Evolutionary conservation across 139 green algal species (phyloP), one percentile per base, ranked within the genome.

Genomic region (Picochlorum sp.): DNA sequence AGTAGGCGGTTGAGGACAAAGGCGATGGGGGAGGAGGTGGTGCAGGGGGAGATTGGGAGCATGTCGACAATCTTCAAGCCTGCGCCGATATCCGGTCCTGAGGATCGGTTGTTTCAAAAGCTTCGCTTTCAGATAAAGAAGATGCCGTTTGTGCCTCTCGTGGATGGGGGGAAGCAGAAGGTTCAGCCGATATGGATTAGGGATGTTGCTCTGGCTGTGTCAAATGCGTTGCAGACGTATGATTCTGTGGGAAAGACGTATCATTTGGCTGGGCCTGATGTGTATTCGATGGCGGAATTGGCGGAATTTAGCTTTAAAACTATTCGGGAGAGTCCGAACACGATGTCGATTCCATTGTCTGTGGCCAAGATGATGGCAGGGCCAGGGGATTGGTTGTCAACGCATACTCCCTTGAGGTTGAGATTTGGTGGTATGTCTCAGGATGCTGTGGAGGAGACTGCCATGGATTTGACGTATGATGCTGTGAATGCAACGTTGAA

Each of bases 21-120:
- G 77, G 86, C 70, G 28, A 65, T 45, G 15, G 87, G 88, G 1
- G 88, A 93, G 60, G 64, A 61, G 14, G 78, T 70, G 16, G 70
- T 94, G 11, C 55, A 68, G 13, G 24, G n/a, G 3, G 70, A 71
- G n/a, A 57, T 74, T 34, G 81, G 84, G 20, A 78, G 79, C 2
- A 24, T 71, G 4, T 76, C 86, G 20, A 95, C 88, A 26, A 83
- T 92, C 62, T 74, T 86, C 76, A 88, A 84, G 61, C 81, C 83
- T 2, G 85, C 66, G 0, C 81, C 81, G n/a, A 65, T 98, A 47
- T 74, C 91, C 0, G 93, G 93, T 57, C 82, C 84, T 8, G 93
- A 98, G 81, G 93, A 98, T 75, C 72, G 88, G 18, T 78, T 97
- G 51, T 86, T 92, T 63, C 96, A 96, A 77, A 81, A 79, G 64